Percentiles rank a stretch among this genome's conserved stretches.
Conservation (phyloP, 164 flowering plant species). For the Cinnamomum micranthum region DNA sequence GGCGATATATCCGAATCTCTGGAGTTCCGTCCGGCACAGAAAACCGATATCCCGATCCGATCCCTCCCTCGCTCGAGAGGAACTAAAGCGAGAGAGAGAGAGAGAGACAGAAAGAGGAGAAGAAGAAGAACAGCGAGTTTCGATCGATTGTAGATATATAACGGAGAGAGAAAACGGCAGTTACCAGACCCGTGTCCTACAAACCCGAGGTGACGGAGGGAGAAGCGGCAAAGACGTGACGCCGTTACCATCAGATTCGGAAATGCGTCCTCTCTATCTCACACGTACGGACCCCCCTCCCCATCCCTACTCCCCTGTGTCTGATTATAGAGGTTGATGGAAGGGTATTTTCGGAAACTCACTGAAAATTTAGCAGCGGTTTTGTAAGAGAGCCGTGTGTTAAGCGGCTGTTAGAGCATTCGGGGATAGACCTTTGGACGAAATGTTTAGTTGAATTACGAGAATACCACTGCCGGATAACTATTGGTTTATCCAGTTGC, state of each 20-base stretch:
- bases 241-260: slow-evolving; percentile 3
- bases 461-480: too few species aligned
- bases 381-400: too few species aligned
- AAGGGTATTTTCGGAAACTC: too few species aligned
- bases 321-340: too few species aligned
- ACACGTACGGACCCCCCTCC: too few species aligned
- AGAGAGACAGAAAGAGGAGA: not conserved
- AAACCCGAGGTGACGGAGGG: slow-evolving; percentile 1
- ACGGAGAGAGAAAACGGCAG: not conserved
- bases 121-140: not conserved
- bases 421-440: too few species aligned
- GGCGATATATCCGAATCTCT: not conserved
- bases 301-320: too few species aligned
- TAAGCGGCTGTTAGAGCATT: too few species aligned
- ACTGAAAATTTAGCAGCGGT: too few species aligned
- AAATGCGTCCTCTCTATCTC: not conserved
- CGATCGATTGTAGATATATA: not conserved
- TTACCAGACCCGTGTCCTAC: slow-evolving; percentile 3
- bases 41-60: not conserved
- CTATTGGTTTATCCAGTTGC: too few species aligned
- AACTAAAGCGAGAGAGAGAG: not conserved
- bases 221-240: slow-evolving; percentile 1
- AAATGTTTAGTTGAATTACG: too few species aligned
- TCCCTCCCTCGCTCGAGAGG: slow-evolving; percentile 14
- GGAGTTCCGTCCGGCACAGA: not conserved